Percentiles rank a stretch among this genome's conserved stretches.
phyloP scores from a whole-genome alignment of 495 filamentous ascomycete genomes.

The Viridothelium virens region DNA sequence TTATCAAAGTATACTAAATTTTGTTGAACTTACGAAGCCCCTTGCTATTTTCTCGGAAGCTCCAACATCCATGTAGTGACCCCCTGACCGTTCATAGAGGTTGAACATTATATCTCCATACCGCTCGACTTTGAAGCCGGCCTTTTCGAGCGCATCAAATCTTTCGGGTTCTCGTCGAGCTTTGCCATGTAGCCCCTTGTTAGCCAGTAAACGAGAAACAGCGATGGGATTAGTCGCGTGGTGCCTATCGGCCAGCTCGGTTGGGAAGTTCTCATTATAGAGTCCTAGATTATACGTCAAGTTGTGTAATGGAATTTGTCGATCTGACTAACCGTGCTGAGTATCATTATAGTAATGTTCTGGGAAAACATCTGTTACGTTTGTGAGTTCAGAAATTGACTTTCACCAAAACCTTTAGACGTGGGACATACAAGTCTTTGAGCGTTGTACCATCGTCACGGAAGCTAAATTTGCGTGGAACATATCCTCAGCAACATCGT shows the following conservation, averaged over 20 bases:
- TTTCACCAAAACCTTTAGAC: background rate
- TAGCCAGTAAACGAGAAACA: slow-evolving; percentile 19
- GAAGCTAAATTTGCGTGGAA: slow-evolving; percentile 32
- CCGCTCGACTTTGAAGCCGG: slow-evolving; percentile 32
- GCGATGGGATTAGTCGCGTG: slow-evolving; percentile 25
- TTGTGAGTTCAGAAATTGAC: background rate
- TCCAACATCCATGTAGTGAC: slow-evolving; percentile 40
- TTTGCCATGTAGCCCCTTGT: slow-evolving; percentile 1
- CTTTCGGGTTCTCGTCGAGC: slow-evolving; percentile 16
- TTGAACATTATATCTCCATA: slow-evolving; percentile 29
- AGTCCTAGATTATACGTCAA: background rate
- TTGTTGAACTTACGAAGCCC: slow-evolving; percentile 14
- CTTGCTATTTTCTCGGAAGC: slow-evolving; percentile 33
- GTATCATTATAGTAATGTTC: background rate
- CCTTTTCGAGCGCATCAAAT: slow-evolving; percentile 36
- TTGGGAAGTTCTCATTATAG: slow-evolving; percentile 32
- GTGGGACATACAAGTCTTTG: slow-evolving; percentile 25
- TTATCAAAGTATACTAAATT: background rate
- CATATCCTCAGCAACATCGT: slow-evolving; percentile 43
- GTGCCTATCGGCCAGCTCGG: slow-evolving; percentile 29
- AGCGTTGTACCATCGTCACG: slow-evolving; percentile 39
- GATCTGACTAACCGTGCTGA: background rate
- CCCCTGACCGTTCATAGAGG: slow-evolving; percentile 32
- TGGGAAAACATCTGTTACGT: slow-evolving; percentile 2
- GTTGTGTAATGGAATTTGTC: background rate